Base-by-base conservation (phyloP, 495 filamentous ascomycete genomes). In the Penicillium salamii region DNA sequence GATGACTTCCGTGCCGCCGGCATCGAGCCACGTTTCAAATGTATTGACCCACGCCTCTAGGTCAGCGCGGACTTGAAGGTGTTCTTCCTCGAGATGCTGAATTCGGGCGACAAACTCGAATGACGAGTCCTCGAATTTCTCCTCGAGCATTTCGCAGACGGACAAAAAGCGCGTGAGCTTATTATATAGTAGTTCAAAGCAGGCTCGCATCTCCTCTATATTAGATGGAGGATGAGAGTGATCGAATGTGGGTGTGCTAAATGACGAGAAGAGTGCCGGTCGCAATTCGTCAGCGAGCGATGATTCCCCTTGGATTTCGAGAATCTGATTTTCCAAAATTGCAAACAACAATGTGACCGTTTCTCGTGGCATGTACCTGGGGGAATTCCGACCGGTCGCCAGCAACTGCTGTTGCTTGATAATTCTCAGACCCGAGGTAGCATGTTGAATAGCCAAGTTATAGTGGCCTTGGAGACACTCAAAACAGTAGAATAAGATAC, bases 401-500 rank as follows among this genome's bases (percentile, higher is more conserved):
- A 46, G 11, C 5, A 28, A 4, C 15, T 49, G 39, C 14, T 57
- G 50, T 14, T 62, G 55, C 12, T 55, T 42, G 17, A 65, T 51
- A 20, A 65, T 62, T 15, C 49, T 58, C 3, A 76, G 42, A 2
- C 76, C 75, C 23, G 57, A 72, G 36, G 67, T 62, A 7, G 81
- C 67, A 58, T 83, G 80, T 1, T 58, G 51, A n/a, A 69, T 61
- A 7, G 72, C 77, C 2, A 69, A 47, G 18, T 52, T 49, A 50
- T 68, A 76, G 34, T 71, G 61, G 0, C 80, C 79, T 33, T 72
- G 74, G 5, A 84, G 59, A 37, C 75, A 74, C 51, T 86, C 82
- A 42, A 81, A 72, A 43, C 72, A 76, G 46, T 75, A 69, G 54
- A 85, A 84, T 2, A 84, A 42, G 15, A 80, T 55, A 54, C 83